Percentiles rank a stretch among this genome's conserved stretches.
phyloP scores from a whole-genome alignment of 108 stramenopile genomes.

The Skeletonema grethae region DNA sequence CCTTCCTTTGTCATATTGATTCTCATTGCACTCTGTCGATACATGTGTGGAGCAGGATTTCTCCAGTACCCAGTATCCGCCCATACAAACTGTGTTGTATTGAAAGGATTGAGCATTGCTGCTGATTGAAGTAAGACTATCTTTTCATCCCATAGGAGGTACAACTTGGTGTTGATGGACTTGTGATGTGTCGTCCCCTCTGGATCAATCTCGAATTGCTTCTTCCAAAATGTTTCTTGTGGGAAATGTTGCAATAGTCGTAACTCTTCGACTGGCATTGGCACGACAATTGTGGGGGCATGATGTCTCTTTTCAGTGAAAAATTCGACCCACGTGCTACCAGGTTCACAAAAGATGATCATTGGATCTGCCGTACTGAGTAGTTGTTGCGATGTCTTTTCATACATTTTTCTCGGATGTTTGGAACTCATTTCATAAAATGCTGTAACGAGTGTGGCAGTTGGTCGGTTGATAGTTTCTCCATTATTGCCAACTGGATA shows the following conservation, averaged over 20 bases:
- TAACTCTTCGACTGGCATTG: conserved; percentile 32
- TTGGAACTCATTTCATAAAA: conserved; percentile 55
- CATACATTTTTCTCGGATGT: conserved; percentile 44
- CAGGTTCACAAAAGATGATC: conserved; percentile 53
- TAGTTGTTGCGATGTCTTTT: conserved; percentile 38
- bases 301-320: conserved; percentile 42
- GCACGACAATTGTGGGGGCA: conserved; percentile 49
- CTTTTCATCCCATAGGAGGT: conserved; percentile 52
- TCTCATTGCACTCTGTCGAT: conserved; percentile 36
- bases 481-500: conserved; percentile 24
- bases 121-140: conserved; percentile 43
- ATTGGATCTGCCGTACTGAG: conserved; percentile 48
- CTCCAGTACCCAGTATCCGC: conserved; percentile 52
- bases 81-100: conserved; percentile 49
- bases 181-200: conserved; percentile 48
- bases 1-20: conserved; percentile 49
- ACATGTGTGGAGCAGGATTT: conserved; percentile 46
- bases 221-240: conserved; percentile 52
- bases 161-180: conserved; percentile 45
- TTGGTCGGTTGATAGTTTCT: conserved; percentile 14
- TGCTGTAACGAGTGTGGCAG: conserved; percentile 41
- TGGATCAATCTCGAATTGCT: conserved; percentile 54
- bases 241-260: conserved; percentile 31
- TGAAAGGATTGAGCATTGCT: conserved; percentile 54
- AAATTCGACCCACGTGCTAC: conserved; percentile 41